Percentiles rank a stretch among this genome's conserved stretches.
phyloP scores from a whole-genome alignment of 2,329 filamentous ascomycete species.

The Monilinia laxa region DNA sequence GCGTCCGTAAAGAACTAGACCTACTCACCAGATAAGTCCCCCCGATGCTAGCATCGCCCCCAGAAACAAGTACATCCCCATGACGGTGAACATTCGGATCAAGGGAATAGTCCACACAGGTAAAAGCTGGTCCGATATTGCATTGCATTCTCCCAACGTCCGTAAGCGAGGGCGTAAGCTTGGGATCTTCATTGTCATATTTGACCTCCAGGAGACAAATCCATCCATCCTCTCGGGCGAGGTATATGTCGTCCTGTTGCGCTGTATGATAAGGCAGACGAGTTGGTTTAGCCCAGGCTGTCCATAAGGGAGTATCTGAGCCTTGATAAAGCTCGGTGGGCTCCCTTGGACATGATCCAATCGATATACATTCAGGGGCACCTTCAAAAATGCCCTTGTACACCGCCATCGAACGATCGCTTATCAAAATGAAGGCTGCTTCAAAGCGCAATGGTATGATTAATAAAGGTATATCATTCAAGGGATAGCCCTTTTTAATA shows the following conservation, averaged over 20 bases:
- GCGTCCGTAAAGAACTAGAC: background rate
- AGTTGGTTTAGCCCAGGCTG: conserved; percentile 77
- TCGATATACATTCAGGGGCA: conserved; percentile 42
- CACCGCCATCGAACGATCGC: conserved; percentile 56
- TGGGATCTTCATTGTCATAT: conserved; percentile 50
- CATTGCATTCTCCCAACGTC: conserved; percentile 66
- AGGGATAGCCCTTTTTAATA: conserved; percentile 45
- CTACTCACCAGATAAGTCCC: conserved; percentile 57
- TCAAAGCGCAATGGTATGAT: conserved; percentile 70
- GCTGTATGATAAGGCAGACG: conserved; percentile 61
- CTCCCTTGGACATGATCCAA: background rate
- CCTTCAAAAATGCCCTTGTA: conserved; percentile 56
- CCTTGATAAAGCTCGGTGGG: conserved; percentile 43
- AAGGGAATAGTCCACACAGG: conserved; percentile 60
- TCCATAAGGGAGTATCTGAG: conserved; percentile 63
- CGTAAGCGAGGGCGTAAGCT: conserved; percentile 50
- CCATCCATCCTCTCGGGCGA: conserved; percentile 84
- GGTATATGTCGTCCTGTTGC: conserved; percentile 74
- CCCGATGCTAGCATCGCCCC: conserved; percentile 70
- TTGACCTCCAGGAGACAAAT: conserved; percentile 72
- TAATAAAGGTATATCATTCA: conserved; percentile 62
- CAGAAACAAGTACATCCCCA: conserved; percentile 43
- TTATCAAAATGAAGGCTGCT: conserved; percentile 70
- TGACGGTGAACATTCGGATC: conserved; percentile 44
- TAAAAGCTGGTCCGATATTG: conserved; percentile 79